Percentiles rank a stretch among this genome's conserved stretches.
Conservation (phyloP, 2,329 filamentous ascomycete species). For the Trichophyton verrucosum region DNA sequence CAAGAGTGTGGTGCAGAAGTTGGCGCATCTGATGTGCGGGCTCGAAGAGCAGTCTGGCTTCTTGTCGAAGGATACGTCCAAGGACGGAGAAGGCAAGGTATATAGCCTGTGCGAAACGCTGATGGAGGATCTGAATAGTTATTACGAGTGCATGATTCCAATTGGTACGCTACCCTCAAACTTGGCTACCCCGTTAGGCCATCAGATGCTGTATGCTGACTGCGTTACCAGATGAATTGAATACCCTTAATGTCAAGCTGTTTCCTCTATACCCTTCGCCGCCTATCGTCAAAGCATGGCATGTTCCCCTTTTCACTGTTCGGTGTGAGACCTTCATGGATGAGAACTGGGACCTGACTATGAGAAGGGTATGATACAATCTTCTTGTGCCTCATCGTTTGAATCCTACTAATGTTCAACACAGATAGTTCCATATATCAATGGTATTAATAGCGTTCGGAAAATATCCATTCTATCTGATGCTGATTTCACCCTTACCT, state of each 20-base stretch:
- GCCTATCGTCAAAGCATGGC: constrained; percentile 68
- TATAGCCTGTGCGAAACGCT: constrained; percentile 70
- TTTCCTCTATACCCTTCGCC: constrained; percentile 73
- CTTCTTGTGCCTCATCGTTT: constrained; percentile 7
- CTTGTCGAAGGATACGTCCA: constrained; percentile 40
- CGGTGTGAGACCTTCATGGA: constrained; percentile 41
- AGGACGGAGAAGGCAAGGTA: constrained; percentile 39
- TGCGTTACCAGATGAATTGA: constrained; percentile 59
- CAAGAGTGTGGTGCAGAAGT: constrained; percentile 71
- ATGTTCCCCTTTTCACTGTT: constrained; percentile 69
- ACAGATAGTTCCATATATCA: constrained; percentile 69
- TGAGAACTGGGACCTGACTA: constrained; percentile 43
- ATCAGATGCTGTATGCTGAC: neutral
- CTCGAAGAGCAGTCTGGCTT: constrained; percentile 88
- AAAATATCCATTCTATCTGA: constrained; percentile 76
- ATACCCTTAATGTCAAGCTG: constrained; percentile 91
- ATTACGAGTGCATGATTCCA: constrained; percentile 96
- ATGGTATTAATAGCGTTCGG: constrained; percentile 80
- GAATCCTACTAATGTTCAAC: neutral
- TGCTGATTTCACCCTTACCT: constrained; percentile 73
- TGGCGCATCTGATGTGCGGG: constrained; percentile 73
- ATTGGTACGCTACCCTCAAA: constrained; percentile 50
- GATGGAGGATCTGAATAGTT: constrained; percentile 89
- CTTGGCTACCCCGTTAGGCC: too few species aligned
- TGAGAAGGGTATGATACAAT: constrained; percentile 34